These are phyloP conservation scores for Hypoxylon fragiforme DNA, from an alignment of 495 filamentous ascomycete species.

Conservation along the genomic window DNA sequence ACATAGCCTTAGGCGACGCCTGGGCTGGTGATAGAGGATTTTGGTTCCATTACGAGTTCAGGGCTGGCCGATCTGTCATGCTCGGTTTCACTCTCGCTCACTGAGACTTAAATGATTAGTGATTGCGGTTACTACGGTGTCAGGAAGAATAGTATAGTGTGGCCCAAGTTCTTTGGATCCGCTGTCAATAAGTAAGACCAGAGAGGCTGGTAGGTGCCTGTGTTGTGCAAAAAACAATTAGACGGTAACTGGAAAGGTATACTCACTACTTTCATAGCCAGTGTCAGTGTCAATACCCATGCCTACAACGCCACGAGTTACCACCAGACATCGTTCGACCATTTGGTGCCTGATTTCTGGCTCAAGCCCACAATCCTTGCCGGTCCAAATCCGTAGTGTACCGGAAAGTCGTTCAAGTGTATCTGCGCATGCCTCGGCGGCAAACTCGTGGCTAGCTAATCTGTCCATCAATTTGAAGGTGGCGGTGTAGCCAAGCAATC, in stretches of 20 bases:
- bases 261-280: constrained; percentile 54
- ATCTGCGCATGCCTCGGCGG: constrained; percentile 46
- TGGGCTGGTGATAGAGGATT: not conserved
- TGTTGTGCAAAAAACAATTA: not conserved
- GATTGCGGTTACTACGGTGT: too few relatives aligned
- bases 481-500: constrained; percentile 76
- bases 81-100: constrained; percentile 27
- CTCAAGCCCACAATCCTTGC: constrained; percentile 48
- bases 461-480: constrained; percentile 71
- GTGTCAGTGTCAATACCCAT: constrained; percentile 58
- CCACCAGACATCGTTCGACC: constrained; percentile 51
- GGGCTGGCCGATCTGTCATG: not conserved
- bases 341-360: constrained; percentile 50
- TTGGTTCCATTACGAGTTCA: constrained; percentile 2
- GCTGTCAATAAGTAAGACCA: not conserved
- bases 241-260: not conserved
- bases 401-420: constrained; percentile 58
- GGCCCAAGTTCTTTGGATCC: not conserved
- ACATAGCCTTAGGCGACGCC: constrained; percentile 9
- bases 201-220: not conserved
- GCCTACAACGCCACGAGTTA: constrained; percentile 55
- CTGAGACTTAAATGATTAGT: constrained; percentile 9
- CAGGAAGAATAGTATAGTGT: too few relatives aligned
- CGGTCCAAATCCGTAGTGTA: constrained; percentile 57
- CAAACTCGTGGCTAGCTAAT: constrained; percentile 57